These are phyloP conservation scores for Boletellus ananiceps DNA, from an alignment of 768 basidiomycete genomes.

Conservation along the genomic window DNA sequence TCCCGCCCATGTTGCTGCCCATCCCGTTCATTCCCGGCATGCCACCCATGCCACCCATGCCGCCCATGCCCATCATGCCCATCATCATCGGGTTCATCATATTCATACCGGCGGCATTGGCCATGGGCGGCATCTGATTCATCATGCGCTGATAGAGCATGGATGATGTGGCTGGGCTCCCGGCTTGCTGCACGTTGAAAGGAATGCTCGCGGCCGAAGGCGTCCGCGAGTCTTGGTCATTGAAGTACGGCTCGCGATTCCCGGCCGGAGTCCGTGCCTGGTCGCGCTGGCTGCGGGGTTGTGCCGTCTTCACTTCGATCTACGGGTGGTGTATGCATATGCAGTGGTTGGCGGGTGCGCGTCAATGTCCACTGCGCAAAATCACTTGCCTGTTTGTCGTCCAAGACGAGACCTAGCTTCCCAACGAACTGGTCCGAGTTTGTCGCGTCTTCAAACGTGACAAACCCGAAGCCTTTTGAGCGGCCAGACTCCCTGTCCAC, in stretches of 20 bases:
- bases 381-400: conserved; percentile 66
- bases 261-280: conserved; percentile 38
- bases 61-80: conserved; percentile 45
- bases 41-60: conserved; percentile 39
- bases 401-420: conserved; percentile 61
- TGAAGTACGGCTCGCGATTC: conserved; percentile 29
- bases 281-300: conserved; percentile 62
- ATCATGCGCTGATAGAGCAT: conserved; percentile 36
- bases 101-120: conserved; percentile 42
- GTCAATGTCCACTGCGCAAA: too few species aligned
- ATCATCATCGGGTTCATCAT: conserved; percentile 47
- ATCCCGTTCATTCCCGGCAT: conserved; percentile 34
- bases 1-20: conserved; percentile 17
- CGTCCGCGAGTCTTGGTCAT: conserved; percentile 34
- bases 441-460: conserved; percentile 67
- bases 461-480: conserved; percentile 82
- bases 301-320: conserved; percentile 83
- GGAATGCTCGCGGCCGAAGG: conserved; percentile 30
- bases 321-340: conserved; percentile 19
- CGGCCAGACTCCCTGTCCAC: conserved; percentile 70
- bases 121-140: conserved; percentile 42
- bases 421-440: conserved; percentile 65
- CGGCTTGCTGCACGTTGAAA: conserved; percentile 33
- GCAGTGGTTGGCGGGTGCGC: too few species aligned
- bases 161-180: conserved; percentile 31